These are phyloP conservation scores for Russula lepida DNA, from an alignment of 768 basidiomycete species.

Conservation along the genomic window DNA sequence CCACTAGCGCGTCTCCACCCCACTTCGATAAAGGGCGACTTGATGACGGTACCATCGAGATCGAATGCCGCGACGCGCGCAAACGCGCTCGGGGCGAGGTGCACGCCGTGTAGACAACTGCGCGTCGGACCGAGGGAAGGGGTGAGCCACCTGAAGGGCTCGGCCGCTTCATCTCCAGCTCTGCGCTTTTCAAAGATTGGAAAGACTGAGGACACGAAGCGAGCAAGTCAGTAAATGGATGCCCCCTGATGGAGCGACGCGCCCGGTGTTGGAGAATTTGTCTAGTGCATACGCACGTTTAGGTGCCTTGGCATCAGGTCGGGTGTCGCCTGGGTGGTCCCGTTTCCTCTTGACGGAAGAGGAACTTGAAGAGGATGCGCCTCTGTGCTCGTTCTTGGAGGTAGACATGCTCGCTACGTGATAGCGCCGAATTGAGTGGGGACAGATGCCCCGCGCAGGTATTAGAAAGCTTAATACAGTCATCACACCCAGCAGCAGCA, in stretches of 20 bases:
- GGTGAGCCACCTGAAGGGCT: slow-evolving; percentile 27
- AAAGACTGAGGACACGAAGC: slow-evolving; percentile 21
- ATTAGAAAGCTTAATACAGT: neutral
- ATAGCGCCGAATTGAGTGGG: neutral
- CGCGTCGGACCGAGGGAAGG: slow-evolving; percentile 28
- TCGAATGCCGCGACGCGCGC: slow-evolving; percentile 75
- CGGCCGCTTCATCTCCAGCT: neutral
- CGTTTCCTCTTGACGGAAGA: slow-evolving; percentile 5
- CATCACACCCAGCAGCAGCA: neutral
- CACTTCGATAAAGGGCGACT: slow-evolving; percentile 27
- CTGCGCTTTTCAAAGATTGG: slow-evolving; percentile 24
- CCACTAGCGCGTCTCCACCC: slow-evolving; percentile 31
- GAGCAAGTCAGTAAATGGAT: neutral
- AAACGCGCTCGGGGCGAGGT: slow-evolving; percentile 34
- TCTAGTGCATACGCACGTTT: slow-evolving; percentile 5
- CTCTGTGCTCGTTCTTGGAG: neutral
- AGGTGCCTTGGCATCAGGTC: neutral
- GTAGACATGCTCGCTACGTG: slow-evolving; percentile 1
- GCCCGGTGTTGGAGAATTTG: neutral
- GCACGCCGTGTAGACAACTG: slow-evolving; percentile 32
- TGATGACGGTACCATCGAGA: slow-evolving; percentile 80
- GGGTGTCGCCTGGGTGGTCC: neutral
- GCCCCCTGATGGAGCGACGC: neutral
- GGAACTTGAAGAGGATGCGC: neutral
- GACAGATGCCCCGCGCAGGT: neutral